Percentiles rank a stretch among this genome's conserved stretches.
Evolutionary conservation across 2,329 filamentous ascomycete genomes (phyloP).

Genomic region (Trichoderma lentiforme): DNA sequence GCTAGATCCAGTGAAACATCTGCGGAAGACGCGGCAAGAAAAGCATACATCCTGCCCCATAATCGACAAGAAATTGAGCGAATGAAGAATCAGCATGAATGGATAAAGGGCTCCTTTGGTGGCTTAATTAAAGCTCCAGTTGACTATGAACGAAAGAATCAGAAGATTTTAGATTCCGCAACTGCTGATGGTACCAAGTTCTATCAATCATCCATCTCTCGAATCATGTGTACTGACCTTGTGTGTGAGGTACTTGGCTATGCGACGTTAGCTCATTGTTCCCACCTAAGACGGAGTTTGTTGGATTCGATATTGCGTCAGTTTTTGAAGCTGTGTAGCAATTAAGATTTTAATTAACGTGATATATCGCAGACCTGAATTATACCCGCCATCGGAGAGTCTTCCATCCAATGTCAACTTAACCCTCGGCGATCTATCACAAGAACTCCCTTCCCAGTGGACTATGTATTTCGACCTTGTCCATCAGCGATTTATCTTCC

Average conservation of each 20-base stretch:
- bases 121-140: conserved; percentile 12
- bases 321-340: not conserved
- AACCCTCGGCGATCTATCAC: not conserved
- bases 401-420: not conserved
- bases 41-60: conserved; percentile 11
- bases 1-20: not conserved
- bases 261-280: conserved; percentile 5
- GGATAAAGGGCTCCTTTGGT: conserved; percentile 13
- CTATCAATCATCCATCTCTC: not conserved
- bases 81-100: conserved; percentile 19
- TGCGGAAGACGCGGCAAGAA: not conserved
- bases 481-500: conserved; percentile 20
- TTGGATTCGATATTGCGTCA: conserved; percentile 18
- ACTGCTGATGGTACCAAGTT: not conserved
- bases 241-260: conserved; percentile 8
- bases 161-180: conserved; percentile 12
- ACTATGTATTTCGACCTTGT: conserved; percentile 17
- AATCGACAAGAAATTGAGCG: conserved; percentile 6
- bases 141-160: not conserved
- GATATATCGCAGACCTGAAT: not conserved
- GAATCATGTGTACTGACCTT: not conserved
- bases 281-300: not conserved
- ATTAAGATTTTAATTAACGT: not conserved
- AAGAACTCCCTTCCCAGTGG: conserved; percentile 12
- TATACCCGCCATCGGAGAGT: not conserved